Evolutionary conservation across 257 asterid genomes (phyloP).

Genomic region (Haberlea rhodopensis): DNA sequence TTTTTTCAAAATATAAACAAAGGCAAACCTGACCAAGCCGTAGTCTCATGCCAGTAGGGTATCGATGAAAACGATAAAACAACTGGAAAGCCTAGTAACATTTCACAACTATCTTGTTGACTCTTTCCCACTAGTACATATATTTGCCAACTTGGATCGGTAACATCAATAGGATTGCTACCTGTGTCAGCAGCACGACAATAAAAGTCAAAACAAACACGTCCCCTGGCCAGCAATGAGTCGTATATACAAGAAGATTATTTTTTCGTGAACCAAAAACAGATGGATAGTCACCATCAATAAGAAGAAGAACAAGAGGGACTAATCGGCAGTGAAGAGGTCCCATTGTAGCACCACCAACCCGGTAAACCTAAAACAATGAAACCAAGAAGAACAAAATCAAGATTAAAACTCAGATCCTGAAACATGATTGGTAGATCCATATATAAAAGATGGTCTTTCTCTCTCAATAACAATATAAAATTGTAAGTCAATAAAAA

Average conservation of each 20-base stretch:
- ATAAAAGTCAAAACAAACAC: neutral
- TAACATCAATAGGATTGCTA: constrained; percentile 94
- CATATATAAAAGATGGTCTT: too few relatives aligned
- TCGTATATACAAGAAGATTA: neutral
- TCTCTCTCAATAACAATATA: too few relatives aligned
- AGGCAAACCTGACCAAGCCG: constrained; percentile 89
- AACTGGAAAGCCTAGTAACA: constrained; percentile 77
- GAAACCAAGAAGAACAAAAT: neutral
- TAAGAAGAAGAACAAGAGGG: constrained; percentile 68
- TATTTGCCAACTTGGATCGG: constrained; percentile 91
- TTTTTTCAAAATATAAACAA: neutral
- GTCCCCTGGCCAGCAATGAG: neutral
- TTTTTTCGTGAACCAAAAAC: constrained; percentile 8
- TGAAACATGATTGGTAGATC: neutral
- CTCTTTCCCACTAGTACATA: constrained; percentile 53
- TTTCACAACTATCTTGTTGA: constrained; percentile 36
- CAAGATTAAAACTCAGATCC: neutral
- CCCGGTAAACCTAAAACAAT: constrained; percentile 41
- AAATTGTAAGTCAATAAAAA: neutral
- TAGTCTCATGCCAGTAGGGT: constrained; percentile 64
- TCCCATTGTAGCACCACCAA: constrained; percentile 60
- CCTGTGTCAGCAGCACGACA: constrained; percentile 51
- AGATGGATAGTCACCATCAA: constrained; percentile 46
- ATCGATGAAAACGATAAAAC: constrained; percentile 76
- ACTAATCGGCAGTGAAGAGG: constrained; percentile 57